These are phyloP conservation scores for Jamesozyma jinghongensis DNA, from an alignment of 805 yeast genomes.

Conservation along the genomic window DNA sequence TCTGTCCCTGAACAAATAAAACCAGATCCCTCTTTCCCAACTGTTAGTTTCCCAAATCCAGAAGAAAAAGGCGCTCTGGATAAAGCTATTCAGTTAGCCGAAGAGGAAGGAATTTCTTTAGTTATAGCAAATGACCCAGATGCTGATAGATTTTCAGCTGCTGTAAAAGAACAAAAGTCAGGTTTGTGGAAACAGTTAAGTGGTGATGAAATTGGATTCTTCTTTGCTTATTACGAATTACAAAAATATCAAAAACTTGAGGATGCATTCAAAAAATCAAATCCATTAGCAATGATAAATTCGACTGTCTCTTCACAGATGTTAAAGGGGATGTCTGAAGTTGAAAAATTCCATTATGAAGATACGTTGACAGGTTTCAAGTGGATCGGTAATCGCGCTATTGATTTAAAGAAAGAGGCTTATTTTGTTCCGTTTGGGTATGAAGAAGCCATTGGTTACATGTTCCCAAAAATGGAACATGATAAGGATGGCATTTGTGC, in stretches of 20 bases:
- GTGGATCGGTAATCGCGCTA: constrained; percentile 91
- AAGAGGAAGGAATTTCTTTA: constrained; percentile 34
- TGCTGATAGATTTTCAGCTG: constrained; percentile 88
- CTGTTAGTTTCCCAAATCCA: constrained; percentile 89
- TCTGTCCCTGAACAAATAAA: constrained; percentile 53
- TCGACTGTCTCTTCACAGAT: constrained; percentile 92
- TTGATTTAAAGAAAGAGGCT: constrained; percentile 57
- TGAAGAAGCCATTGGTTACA: constrained; percentile 94
- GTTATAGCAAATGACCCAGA: constrained; percentile 94
- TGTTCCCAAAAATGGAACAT: constrained; percentile 66
- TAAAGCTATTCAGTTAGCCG: constrained; percentile 54
- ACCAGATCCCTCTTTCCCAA: constrained; percentile 82
- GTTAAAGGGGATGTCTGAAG: constrained; percentile 56
- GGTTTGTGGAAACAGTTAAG: constrained; percentile 68
- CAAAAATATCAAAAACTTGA: constrained; percentile 25
- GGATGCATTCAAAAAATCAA: constrained; percentile 28
- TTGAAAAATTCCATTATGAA: constrained; percentile 48
- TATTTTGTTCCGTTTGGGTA: constrained; percentile 75
- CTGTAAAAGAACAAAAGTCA: constrained; percentile 37
- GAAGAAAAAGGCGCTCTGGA: constrained; percentile 90
- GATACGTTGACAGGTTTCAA: constrained; percentile 95
- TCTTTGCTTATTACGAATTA: constrained; percentile 63
- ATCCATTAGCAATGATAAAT: constrained; percentile 48
- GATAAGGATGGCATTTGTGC: constrained; percentile 94
- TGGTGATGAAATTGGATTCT: constrained; percentile 83